Evolutionary conservation across 2,329 filamentous ascomycete genomes (phyloP), one percentile per base, ranked within the genome.

Genomic region (Claviceps maximensis): DNA sequence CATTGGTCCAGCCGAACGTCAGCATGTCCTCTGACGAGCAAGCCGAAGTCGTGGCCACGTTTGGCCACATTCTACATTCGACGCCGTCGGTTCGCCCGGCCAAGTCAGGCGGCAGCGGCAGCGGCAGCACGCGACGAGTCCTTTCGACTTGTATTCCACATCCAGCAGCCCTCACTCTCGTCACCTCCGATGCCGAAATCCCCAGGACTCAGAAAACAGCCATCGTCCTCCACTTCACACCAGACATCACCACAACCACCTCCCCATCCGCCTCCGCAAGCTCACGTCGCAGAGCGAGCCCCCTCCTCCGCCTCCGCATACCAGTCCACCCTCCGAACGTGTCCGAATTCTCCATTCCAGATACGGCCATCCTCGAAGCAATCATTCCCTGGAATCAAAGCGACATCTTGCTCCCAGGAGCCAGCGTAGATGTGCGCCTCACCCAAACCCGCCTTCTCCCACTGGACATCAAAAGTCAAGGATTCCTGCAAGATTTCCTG

Each of bases 51-150:
- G 63, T 60, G 2, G 75, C 76, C 12, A 66, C 68, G 2, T 81
- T 81, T 58, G 78, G 78, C 19, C 73, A 77, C 51, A 56, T 80
- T 36, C 68, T 81, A 0, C 72, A 75, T 55, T 49, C 52, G 6
- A 50, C 58, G 23, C 60, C 64, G 38, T 49, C 54, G 23, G 23
- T 25, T 8, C 45, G 47, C 21, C 25, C n/a, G 17, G 38, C 49
- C 33, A 53, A 45, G 19, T 55, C 54, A 49, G 44, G 17, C 15
- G 29, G 17, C 38, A 19, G 38, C 38, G 21, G n/a, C 40, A 42
- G 19, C n/a, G 12, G 40, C 15, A 10, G 17, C 44, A 48, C 40
- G 15, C 58, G 58, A 5, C 71, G 70, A 47, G 65, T 73, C 47
- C 69, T 81, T 38, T 64, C 67, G 1, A 72, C 78, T 2, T 53